Percentiles rank a stretch among this genome's conserved stretches.
Conservation (phyloP, 192 early-diverging fungal species). For the Radiomyces spectabilis region DNA sequence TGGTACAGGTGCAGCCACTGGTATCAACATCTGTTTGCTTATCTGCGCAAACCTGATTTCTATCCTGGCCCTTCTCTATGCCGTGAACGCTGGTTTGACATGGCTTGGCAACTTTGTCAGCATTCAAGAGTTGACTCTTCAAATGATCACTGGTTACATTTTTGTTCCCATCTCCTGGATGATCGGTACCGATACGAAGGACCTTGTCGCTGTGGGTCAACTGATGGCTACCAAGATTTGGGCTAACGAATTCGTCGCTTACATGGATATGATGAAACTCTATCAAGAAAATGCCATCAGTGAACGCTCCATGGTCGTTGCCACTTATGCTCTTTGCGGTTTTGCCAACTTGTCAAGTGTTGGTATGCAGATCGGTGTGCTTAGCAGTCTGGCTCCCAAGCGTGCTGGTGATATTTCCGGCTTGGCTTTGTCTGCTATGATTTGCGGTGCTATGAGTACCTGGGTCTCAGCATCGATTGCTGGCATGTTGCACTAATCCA, state of each 20-base stretch:
- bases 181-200: constrained; percentile 25
- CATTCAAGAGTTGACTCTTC: constrained; percentile 44
- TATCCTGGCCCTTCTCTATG: constrained; percentile 59
- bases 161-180: constrained; percentile 55
- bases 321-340: constrained; percentile 77
- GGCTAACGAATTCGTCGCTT: constrained; percentile 85
- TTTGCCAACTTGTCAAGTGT: constrained; percentile 83
- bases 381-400: constrained; percentile 66
- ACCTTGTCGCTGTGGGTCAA: constrained; percentile 42
- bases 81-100: constrained; percentile 56
- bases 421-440: constrained; percentile 70
- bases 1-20: constrained; percentile 71
- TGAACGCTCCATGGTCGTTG: constrained; percentile 38
- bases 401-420: constrained; percentile 65
- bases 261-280: constrained; percentile 26
- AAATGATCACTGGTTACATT: constrained; percentile 61
- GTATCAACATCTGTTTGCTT: constrained; percentile 62
- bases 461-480: too few relatives aligned
- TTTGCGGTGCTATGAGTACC: constrained; percentile 70
- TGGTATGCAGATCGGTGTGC: constrained; percentile 72
- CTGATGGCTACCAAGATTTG: constrained; percentile 67
- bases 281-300: constrained; percentile 33
- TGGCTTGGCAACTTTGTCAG: constrained; percentile 57
- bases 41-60: constrained; percentile 66
- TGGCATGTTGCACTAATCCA: too few relatives aligned